Conservation (phyloP, 75 land plant species). For the Isoetes taiwanensis region DNA sequence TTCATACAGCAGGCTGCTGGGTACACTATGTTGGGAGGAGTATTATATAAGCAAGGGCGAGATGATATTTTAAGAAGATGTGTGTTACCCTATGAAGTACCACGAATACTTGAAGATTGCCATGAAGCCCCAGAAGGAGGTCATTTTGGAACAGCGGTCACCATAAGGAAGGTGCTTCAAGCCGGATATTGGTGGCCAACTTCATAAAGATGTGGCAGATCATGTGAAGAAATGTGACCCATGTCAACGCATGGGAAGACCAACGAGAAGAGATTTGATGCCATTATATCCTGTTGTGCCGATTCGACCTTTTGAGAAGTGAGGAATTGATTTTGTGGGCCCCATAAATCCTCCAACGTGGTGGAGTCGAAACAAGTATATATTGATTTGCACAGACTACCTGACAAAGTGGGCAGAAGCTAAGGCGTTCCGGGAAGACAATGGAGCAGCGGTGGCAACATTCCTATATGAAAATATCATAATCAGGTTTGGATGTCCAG, state of each 20-base stretch:
- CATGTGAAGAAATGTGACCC: neutral
- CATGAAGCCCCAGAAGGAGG: too few species aligned
- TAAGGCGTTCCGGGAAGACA: neutral
- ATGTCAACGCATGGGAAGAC: neutral
- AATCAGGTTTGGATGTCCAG: neutral
- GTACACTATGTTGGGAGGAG: too few species aligned
- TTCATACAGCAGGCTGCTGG: too few species aligned
- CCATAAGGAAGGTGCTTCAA: neutral
- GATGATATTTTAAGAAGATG: too few species aligned
- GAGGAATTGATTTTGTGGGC: neutral
- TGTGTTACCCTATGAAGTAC: too few species aligned
- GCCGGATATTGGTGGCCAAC: slow-evolving; percentile 5
- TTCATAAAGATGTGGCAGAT: neutral
- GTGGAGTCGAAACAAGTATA: neutral
- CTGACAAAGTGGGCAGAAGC: neutral
- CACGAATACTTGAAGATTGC: too few species aligned
- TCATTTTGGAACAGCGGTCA: too few species aligned
- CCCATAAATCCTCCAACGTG: neutral
- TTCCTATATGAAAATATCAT: neutral
- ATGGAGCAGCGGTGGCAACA: neutral
- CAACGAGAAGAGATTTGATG: neutral
- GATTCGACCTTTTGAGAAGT: neutral
- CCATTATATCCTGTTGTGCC: neutral
- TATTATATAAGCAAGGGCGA: too few species aligned
- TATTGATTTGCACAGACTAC: neutral